phyloP scores from a whole-genome alignment of 345 rosid genomes.

The Corchorus capsularis region DNA sequence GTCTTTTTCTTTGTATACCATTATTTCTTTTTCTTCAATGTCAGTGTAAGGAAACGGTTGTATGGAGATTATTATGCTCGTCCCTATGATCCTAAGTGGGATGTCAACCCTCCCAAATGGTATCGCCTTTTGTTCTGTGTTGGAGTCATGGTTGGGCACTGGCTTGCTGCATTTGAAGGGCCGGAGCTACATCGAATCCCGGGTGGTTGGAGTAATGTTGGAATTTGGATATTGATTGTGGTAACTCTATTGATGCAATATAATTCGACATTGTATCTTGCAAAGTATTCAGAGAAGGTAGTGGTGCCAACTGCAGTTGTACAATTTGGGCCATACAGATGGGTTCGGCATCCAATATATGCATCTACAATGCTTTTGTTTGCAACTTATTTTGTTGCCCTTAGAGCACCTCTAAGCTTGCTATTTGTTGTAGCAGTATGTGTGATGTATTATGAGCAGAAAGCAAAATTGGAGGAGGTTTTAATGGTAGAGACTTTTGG shows the following conservation, averaged over 20 bases:
- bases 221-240: slow-evolving; percentile 72
- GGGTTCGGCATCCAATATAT: slow-evolving; percentile 81
- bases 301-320: slow-evolving; percentile 82
- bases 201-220: slow-evolving; percentile 69
- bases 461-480: slow-evolving; percentile 71
- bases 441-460: slow-evolving; percentile 67
- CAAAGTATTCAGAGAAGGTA: slow-evolving; percentile 82
- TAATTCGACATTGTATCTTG: slow-evolving; percentile 74
- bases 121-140: slow-evolving; percentile 56
- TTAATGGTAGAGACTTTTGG: slow-evolving; percentile 79
- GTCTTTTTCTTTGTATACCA: slow-evolving; percentile 84
- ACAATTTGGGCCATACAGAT: slow-evolving; percentile 88
- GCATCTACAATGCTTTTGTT: slow-evolving; percentile 78
- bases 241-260: slow-evolving; percentile 69
- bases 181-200: slow-evolving; percentile 78
- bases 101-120: slow-evolving; percentile 61
- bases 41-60: slow-evolving; percentile 69
- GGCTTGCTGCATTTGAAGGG: slow-evolving; percentile 91
- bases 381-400: slow-evolving; percentile 57
- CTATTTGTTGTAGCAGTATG: slow-evolving; percentile 63
- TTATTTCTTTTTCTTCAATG: slow-evolving; percentile 88
- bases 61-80: slow-evolving; percentile 77
- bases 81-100: slow-evolving; percentile 81
- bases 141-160: slow-evolving; percentile 66
- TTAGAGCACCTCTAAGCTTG: slow-evolving; percentile 75